Evolutionary conservation across 2,329 filamentous ascomycete species (phyloP), one percentile per base, ranked within the genome.

Genomic region (Didymella lethalis): DNA sequence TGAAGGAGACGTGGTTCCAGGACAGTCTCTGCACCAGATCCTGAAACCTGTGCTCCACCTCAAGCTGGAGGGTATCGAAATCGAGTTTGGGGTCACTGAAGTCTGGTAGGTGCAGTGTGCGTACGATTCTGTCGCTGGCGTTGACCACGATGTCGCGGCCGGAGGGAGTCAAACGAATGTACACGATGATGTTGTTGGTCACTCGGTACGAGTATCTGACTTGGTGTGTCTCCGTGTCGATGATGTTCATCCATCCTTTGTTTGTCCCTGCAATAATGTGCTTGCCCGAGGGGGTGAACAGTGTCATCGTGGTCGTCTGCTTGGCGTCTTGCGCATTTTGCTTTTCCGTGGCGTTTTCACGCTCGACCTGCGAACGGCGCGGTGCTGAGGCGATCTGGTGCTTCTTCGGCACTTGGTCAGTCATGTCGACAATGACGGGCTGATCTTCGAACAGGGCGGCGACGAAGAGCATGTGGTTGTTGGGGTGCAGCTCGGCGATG

Each of bases 1-100:
- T 96, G 76, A 99, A 98, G 0, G 93, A 93, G 58, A 97, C 93
- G 72, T 97, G 93, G 72, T 98, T 99, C 95, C 95, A 99, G 7
- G 91, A 93, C 12, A 98, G 81, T 44, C 91, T 88, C 74, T 99
- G 98, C 49, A 99, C 95, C 4, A 98, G 90, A 74, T 99, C 96
- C 77, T 98, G 93, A 70, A 98, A 99, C 74, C 97, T 98, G 80
- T 99, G 95, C 78, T 99, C 94, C 12, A 97, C 87, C 40, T 95
- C 91, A 40, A 99, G 83, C 69, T 94, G 90, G 70, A 99, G 90
- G 28, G 90, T 94, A 68, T 96, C 90, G 20, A 90, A 86, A 65
- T 96, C 91, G 43, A 96, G 84, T 68, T 90, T 86, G 14, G 79
- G 78, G 32, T 79, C 75, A 31, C 73, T 74, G 20, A 89, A 84